These are phyloP conservation scores for Pseudoneurospora amorphoporcata DNA, from an alignment of 495 filamentous ascomycete species.

Conservation along the genomic window DNA sequence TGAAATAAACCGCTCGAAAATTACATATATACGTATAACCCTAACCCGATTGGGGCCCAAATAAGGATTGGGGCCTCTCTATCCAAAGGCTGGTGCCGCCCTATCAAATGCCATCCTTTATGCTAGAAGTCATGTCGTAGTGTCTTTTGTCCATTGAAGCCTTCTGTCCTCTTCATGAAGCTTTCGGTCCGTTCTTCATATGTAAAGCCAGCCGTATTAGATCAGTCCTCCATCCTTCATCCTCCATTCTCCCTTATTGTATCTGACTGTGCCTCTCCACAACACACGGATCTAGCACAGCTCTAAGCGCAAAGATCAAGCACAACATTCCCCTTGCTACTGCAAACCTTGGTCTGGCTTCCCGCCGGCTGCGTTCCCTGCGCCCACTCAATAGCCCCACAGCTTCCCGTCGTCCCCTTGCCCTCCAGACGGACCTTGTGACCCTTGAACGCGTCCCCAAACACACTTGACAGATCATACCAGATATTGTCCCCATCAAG, in stretches of 20 bases:
- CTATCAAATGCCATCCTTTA: neutral
- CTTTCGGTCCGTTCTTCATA: neutral
- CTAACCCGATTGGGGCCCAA: too few species aligned
- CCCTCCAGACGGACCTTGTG: constrained; percentile 26
- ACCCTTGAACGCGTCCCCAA: constrained; percentile 46
- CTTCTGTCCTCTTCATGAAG: neutral
- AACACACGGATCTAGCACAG: neutral
- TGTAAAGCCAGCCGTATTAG: neutral
- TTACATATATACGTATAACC: too few species aligned
- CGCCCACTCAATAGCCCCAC: constrained; percentile 41
- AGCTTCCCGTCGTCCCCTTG: constrained; percentile 30
- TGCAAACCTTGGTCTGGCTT: constrained; percentile 42
- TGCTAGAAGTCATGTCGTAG: neutral
- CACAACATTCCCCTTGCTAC: constrained; percentile 19
- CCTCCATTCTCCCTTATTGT: neutral
- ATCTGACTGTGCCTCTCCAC: neutral
- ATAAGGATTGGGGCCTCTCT: too few species aligned
- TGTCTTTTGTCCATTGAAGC: neutral
- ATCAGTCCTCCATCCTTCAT: neutral
- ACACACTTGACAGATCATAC: constrained; percentile 49
- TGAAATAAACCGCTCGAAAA: too few species aligned
- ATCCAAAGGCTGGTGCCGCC: too few species aligned
- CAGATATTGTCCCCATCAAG: constrained; percentile 39
- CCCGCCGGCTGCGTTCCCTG: constrained; percentile 38
- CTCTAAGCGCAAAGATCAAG: constrained; percentile 19